phyloP scores from a whole-genome alignment of 2,329 filamentous ascomycete genomes.

The Cladosporium sp. region DNA sequence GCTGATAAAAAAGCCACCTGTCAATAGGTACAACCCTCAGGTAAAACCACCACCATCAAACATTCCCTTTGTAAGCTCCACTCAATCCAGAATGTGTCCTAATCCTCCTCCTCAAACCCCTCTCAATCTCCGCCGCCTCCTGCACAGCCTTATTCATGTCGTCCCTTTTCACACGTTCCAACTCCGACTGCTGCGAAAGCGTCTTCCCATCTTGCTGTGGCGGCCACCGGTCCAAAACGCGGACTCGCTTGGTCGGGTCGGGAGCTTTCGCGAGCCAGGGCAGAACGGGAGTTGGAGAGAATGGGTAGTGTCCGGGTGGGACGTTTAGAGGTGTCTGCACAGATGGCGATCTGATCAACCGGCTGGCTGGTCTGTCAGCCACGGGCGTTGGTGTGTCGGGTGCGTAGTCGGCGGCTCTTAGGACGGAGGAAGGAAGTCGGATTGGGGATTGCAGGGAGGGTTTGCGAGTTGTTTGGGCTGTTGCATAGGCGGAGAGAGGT shows the following conservation, averaged over 20 bases:
- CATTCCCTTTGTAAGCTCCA: background rate
- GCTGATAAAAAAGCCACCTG: too few relatives aligned
- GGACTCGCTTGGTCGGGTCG: background rate
- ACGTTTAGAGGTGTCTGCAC: constrained; percentile 14
- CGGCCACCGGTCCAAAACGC: background rate
- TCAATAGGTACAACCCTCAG: too few relatives aligned
- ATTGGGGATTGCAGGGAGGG: background rate
- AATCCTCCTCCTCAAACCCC: constrained; percentile 14
- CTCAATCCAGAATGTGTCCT: background rate
- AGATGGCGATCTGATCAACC: constrained; percentile 13
- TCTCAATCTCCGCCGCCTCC: constrained; percentile 21
- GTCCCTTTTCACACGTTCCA: constrained; percentile 3
- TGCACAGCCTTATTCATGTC: constrained; percentile 18
- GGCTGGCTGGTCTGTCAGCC: background rate
- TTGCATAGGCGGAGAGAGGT: background rate
- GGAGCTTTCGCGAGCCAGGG: constrained; percentile 14
- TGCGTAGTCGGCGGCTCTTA: constrained; percentile 2
- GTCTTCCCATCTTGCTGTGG: constrained; percentile 8
- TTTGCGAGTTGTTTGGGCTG: background rate
- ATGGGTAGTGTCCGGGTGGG: constrained; percentile 6
- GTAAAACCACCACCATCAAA: background rate
- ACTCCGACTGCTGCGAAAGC: background rate
- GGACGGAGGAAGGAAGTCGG: constrained; percentile 1
- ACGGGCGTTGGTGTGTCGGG: background rate
- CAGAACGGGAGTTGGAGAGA: background rate